phyloP scores from a whole-genome alignment of 2,329 filamentous ascomycete genomes.

The Biscogniauxia mediterranea region DNA sequence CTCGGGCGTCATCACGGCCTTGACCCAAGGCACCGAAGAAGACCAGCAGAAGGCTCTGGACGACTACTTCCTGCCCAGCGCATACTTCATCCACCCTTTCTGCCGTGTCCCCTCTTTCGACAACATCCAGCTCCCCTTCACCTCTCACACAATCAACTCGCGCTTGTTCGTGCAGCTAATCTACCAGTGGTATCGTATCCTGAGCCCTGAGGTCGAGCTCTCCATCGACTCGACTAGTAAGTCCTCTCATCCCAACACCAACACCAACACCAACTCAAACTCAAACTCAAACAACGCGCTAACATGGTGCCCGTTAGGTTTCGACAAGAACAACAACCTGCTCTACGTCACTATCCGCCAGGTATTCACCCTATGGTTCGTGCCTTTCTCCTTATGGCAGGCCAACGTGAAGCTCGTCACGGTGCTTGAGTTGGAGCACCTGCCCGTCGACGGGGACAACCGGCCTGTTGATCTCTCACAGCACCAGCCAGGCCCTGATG shows the following conservation, averaged over 20 bases:
- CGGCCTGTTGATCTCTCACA: slow-evolving; percentile 13
- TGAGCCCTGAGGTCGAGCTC: slow-evolving; percentile 71
- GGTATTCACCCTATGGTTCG: slow-evolving; percentile 71
- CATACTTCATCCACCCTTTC: slow-evolving; percentile 76
- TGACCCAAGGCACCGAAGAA: slow-evolving; percentile 65
- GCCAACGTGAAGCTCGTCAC: slow-evolving; percentile 67
- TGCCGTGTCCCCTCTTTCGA: slow-evolving; percentile 63
- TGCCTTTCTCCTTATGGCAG: slow-evolving; percentile 65
- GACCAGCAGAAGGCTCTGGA: slow-evolving; percentile 65
- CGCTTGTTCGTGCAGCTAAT: slow-evolving; percentile 66
- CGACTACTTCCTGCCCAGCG: slow-evolving; percentile 70
- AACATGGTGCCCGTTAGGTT: slow-evolving; percentile 46
- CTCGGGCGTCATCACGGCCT: slow-evolving; percentile 60
- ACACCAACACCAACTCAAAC: too few relatives aligned
- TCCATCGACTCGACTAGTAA: slow-evolving; percentile 58
- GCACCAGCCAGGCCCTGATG: slow-evolving; percentile 21
- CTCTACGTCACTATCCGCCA: slow-evolving; percentile 75
- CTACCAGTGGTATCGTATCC: slow-evolving; percentile 81
- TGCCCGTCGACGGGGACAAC: slow-evolving; percentile 30
- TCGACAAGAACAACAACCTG: slow-evolving; percentile 62
- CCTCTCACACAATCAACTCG: slow-evolving; percentile 51
- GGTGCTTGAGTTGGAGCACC: slow-evolving; percentile 60
- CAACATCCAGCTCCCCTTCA: slow-evolving; percentile 39
- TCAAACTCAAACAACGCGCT: not conserved
- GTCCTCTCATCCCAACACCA: slow-evolving; percentile 18